phyloP scores from a whole-genome alignment of 2,329 filamentous ascomycete genomes.

The Nigrograna mackinnonii region DNA sequence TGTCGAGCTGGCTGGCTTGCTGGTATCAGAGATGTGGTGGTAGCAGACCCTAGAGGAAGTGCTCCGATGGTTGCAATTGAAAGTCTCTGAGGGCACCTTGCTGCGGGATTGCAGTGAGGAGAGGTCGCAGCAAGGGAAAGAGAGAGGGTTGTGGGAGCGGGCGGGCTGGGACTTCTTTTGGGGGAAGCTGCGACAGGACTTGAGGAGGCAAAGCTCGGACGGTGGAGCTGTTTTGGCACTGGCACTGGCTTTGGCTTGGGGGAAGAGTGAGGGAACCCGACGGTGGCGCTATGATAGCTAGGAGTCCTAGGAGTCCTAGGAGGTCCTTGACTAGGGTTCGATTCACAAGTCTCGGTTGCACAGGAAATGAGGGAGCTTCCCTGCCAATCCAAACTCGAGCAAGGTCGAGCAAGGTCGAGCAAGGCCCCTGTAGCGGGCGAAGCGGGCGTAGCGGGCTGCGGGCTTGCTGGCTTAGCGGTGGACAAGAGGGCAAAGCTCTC shows the following conservation, averaged over 20 bases:
- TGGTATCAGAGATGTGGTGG: constrained; percentile 19
- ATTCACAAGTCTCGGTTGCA: constrained; percentile 37
- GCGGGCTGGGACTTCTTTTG: constrained; percentile 35
- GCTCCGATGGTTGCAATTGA: constrained; percentile 26
- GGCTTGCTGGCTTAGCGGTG: no score
- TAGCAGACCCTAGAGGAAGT: constrained; percentile 21
- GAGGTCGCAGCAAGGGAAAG: constrained; percentile 38
- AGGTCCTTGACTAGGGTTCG: constrained; percentile 31
- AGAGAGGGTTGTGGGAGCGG: constrained; percentile 16
- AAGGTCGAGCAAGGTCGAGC: no score
- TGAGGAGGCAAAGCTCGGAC: constrained; percentile 25
- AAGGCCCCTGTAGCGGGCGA: no score
- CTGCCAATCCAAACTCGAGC: constrained; percentile 28
- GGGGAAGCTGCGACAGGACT: constrained; percentile 32
- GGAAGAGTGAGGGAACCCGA: constrained; percentile 25
- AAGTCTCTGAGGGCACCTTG: constrained; percentile 39
- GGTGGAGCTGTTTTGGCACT: no score
- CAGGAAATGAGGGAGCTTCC: constrained; percentile 37
- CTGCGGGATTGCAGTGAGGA: constrained; percentile 40
- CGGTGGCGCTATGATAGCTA: constrained; percentile 33
- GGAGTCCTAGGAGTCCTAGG: no score
- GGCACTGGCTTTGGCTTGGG: no score
- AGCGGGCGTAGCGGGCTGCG: no score
- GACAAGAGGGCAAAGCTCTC: no score
- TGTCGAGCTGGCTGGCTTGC: no score